Evolutionary conservation across 108 stramenopile species (phyloP).

Genomic region (Skeletonema potamos): DNA sequence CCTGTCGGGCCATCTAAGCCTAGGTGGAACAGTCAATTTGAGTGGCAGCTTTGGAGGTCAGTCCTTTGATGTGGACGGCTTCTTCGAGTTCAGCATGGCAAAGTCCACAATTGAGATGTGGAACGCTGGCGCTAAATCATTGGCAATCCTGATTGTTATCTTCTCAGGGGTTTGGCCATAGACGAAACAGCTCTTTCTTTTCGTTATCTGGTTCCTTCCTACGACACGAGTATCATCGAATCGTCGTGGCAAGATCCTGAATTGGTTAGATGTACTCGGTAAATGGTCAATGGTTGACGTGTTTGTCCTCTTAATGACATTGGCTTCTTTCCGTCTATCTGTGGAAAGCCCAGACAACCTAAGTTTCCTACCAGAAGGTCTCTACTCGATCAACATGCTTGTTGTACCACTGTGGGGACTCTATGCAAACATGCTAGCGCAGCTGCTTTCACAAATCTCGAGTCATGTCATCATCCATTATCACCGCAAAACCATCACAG

Average conservation of each 20-base stretch:
- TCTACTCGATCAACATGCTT: constrained; percentile 70
- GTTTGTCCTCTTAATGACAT: constrained; percentile 67
- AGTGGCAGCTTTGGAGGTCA: constrained; percentile 63
- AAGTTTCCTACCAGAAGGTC: constrained; percentile 60
- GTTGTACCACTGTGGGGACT: constrained; percentile 83
- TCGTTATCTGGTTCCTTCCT: constrained; percentile 73
- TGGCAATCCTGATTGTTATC: constrained; percentile 70
- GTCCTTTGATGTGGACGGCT: constrained; percentile 48
- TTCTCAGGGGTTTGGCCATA: constrained; percentile 87
- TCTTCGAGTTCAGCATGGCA: constrained; percentile 76
- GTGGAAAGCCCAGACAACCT: constrained; percentile 63
- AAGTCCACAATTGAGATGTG: constrained; percentile 69
- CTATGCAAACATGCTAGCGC: constrained; percentile 83
- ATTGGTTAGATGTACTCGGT: constrained; percentile 78
- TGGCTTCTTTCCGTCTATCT: constrained; percentile 72
- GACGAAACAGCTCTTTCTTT: constrained; percentile 65
- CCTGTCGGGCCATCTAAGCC: constrained; percentile 68
- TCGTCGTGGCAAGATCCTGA: constrained; percentile 57
- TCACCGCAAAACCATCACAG: constrained; percentile 56
- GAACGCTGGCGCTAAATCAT: constrained; percentile 61
- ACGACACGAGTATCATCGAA: constrained; percentile 46
- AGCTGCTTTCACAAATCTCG: constrained; percentile 72
- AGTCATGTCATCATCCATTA: constrained; percentile 84
- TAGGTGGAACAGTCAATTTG: constrained; percentile 74
- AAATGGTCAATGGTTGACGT: constrained; percentile 74